Conservation (phyloP, 73 alveolate species). For the Paramecium biaurelia region DNA sequence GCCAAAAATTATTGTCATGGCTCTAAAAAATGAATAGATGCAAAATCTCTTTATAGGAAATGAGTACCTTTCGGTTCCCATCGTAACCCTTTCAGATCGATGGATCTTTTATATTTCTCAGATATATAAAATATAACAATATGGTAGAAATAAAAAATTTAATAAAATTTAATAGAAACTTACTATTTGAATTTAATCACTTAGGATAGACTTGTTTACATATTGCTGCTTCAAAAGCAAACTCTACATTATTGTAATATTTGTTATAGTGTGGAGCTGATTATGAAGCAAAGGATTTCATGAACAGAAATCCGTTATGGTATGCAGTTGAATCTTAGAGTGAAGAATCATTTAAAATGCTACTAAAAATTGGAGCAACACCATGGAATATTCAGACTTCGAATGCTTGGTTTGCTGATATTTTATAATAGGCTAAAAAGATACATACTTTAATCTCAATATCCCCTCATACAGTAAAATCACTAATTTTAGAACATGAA, state of each 20-base stretch:
- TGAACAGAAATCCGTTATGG: slow-evolving; percentile 6
- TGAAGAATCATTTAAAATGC: not conserved
- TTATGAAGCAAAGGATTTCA: slow-evolving; percentile 30
- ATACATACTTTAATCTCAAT: not conserved
- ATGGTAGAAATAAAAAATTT: not conserved
- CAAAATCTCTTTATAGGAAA: not conserved
- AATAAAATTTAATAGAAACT: not conserved
- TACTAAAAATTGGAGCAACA: not conserved
- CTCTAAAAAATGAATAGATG: slow-evolving; percentile 40
- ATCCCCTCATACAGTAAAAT: slow-evolving; percentile 5
- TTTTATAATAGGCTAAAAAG: not conserved
- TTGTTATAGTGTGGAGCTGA: slow-evolving; percentile 21
- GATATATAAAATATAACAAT: not conserved
- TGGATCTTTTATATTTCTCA: slow-evolving; percentile 26
- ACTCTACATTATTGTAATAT: not conserved
- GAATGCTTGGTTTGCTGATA: not conserved
- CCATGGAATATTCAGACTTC: slow-evolving; percentile 19
- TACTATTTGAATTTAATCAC: not conserved
- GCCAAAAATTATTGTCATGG: not conserved
- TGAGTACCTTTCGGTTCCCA: not conserved
- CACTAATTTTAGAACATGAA: not conserved
- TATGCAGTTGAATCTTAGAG: not conserved
- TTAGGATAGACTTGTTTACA: slow-evolving; percentile 32
- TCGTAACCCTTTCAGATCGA: slow-evolving; percentile 11
- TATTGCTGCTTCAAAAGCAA: not conserved